phyloP scores from a whole-genome alignment of 1,284 basidiomycete genomes.

The Tremellales sp. region DNA sequence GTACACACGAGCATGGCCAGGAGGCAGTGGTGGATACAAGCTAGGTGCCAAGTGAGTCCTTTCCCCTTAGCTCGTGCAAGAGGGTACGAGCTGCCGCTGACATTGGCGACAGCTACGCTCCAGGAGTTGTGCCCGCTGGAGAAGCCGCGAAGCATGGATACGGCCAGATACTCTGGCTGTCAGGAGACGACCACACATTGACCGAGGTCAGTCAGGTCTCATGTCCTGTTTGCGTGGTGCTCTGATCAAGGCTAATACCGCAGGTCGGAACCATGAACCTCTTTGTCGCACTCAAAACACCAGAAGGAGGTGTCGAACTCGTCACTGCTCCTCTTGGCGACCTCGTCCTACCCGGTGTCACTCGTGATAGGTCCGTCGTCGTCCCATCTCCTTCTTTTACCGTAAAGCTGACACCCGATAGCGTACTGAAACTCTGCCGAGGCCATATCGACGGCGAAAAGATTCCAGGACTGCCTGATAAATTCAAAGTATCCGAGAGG shows the following conservation, averaged over 20 bases:
- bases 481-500: constrained; percentile 74
- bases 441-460: constrained; percentile 63
- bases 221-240: background rate
- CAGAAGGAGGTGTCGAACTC: constrained; percentile 75
- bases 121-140: constrained; percentile 82
- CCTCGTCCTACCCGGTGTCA: constrained; percentile 94
- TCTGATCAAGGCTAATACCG: constrained; percentile 17
- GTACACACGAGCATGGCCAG: constrained; percentile 82
- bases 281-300: constrained; percentile 75
- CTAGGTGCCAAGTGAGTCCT: constrained; percentile 66
- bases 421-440: constrained; percentile 71
- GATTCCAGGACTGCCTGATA: constrained; percentile 62
- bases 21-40: constrained; percentile 91
- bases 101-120: constrained; percentile 61
- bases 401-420: constrained; percentile 1
- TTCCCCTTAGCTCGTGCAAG: background rate
- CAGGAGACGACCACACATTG: constrained; percentile 77
- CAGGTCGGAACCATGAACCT: constrained; percentile 95
- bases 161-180: constrained; percentile 92
- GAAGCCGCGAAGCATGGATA: constrained; percentile 80
- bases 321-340: constrained; percentile 90
- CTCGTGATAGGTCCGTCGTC: constrained; percentile 66
- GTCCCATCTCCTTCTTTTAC: background rate
- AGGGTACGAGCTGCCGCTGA: too few relatives aligned
- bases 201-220: constrained; percentile 55